Evolutionary conservation across 2,329 filamentous ascomycete genomes (phyloP), one percentile per base, ranked within the genome.

Genomic region (Aureobasidium sp.): DNA sequence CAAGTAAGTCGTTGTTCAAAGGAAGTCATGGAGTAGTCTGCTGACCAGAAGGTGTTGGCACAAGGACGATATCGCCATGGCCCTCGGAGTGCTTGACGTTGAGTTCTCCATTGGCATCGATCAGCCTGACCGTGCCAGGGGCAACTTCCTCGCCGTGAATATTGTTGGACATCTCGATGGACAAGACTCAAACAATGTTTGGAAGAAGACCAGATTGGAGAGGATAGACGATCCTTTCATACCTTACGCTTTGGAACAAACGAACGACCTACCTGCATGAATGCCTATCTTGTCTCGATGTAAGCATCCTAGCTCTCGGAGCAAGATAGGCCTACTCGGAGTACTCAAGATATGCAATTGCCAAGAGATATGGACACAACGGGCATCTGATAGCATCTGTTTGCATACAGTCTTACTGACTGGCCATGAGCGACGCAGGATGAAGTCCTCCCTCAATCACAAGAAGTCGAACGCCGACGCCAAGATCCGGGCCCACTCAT

Each of bases 81-180:
- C 69, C 68, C 10, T 65, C 65, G 11, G 74, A 72, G 66, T 77
- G 75, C 45, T 71, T 72, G 9, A 68, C 68, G 16, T 68, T 65
- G 61, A 76, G 68, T 5, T 68, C 74, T 9, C 74, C 72, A 21
- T 75, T 68, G n/a, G 74, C 61, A 60, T 78, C 76, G 21, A 78
- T 72, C 3, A 78, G 67, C 61, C 77, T 75, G 4, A 77, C 74
- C 2, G 75, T 78, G 7, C 76, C 76, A 1, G 76, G 76, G 3
- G 47, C 47, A 3, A 49, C 32, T 4, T 47, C 37, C 5, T 61
- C 58, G 32, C 47, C 58, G 21, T 61, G 42, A 14, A 51, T 39
- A 14, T 59, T 49, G 10, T 14, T 41, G 9, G 45, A 44, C 57
- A 59, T 59, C 36, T 34, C 41, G 53, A 7, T 13, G 1, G 1